Evolutionary conservation across 2,329 filamentous ascomycete genomes (phyloP).

Genomic region (Fusarium phyllophilum): DNA sequence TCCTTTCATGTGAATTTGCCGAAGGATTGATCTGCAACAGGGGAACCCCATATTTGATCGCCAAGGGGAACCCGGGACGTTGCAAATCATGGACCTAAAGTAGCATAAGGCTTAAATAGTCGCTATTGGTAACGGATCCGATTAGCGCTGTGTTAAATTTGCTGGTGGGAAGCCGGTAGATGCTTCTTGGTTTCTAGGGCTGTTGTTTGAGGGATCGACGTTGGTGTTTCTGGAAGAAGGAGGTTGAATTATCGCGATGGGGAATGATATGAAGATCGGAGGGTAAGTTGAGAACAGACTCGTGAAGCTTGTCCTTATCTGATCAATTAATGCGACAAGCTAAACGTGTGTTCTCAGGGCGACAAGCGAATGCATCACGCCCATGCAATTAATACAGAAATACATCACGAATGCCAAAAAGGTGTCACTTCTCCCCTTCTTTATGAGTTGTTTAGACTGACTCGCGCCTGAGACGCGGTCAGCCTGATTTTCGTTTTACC

Average conservation of each 20-base stretch:
- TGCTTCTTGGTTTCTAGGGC: background rate
- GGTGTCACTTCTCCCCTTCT: rapidly evolving
- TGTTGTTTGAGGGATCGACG: background rate
- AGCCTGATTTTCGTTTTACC: background rate
- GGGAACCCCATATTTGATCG: background rate
- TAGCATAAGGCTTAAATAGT: background rate
- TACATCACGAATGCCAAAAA: background rate
- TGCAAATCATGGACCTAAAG: background rate
- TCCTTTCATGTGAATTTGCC: background rate
- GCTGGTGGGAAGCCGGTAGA: background rate
- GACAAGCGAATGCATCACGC: background rate
- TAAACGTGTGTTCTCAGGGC: background rate
- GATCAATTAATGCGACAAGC: background rate
- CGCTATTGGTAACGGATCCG: background rate
- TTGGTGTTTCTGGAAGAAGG: background rate
- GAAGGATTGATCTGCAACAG: background rate
- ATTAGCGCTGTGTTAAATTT: background rate
- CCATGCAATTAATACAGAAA: background rate
- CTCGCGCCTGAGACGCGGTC: background rate
- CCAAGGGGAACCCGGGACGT: background rate
- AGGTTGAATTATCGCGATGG: background rate
- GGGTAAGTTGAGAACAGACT: background rate
- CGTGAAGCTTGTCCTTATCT: background rate
- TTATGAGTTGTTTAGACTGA: background rate
- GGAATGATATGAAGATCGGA: background rate